Conservation (phyloP, 345 rosid species). For the Noccaea caerulescens region DNA sequence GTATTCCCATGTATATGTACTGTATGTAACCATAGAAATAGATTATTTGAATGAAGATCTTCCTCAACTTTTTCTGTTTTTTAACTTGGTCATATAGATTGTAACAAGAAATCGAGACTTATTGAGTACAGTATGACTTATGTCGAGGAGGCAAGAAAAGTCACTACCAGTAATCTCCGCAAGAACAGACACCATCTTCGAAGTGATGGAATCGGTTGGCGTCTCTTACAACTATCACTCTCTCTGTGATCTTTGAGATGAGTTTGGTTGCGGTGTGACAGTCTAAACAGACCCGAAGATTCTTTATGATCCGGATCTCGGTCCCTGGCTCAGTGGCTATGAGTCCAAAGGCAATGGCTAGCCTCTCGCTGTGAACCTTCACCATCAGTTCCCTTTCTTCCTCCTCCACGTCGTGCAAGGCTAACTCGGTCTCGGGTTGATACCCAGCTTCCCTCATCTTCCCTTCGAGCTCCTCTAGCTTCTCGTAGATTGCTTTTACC, state of each 20-base stretch:
- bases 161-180: constrained; percentile 78
- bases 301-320: constrained; percentile 74
- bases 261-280: constrained; percentile 76
- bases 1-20: constrained; percentile 29
- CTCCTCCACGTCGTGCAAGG: constrained; percentile 84
- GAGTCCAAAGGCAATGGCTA: constrained; percentile 85
- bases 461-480: constrained; percentile 61
- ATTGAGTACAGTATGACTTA: constrained; percentile 17
- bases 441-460: constrained; percentile 81
- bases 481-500: constrained; percentile 58
- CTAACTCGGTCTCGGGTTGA: constrained; percentile 60
- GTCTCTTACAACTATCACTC: constrained; percentile 78
- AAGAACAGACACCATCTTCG: constrained; percentile 73
- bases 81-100: not conserved
- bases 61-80: constrained; percentile 1
- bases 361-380: constrained; percentile 80
- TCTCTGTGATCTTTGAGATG: constrained; percentile 68
- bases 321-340: constrained; percentile 66
- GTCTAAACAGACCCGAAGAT: constrained; percentile 78
- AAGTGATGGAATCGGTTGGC: constrained; percentile 87
- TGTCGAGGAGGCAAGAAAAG: constrained; percentile 6
- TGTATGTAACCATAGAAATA: constrained; percentile 37
- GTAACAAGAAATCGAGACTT: constrained; percentile 26
- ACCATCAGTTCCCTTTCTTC: constrained; percentile 79
- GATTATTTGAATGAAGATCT: constrained; percentile 19